phyloP scores from a whole-genome alignment of 2,329 filamentous ascomycete genomes.

The Colletotrichum sp. region DNA sequence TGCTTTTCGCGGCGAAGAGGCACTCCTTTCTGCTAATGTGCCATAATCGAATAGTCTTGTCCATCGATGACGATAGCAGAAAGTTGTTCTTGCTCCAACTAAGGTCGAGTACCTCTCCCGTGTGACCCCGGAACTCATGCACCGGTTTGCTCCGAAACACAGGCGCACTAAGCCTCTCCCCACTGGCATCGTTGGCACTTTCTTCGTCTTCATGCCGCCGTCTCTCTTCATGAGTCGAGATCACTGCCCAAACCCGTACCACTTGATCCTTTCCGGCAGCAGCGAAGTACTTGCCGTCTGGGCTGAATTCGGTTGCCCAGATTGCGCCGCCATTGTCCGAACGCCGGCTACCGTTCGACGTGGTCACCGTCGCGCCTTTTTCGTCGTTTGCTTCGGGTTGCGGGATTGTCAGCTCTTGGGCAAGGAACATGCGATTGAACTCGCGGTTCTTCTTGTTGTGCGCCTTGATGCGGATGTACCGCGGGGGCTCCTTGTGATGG shows the following conservation, averaged over 20 bases:
- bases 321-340: conserved; percentile 64
- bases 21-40: conserved; percentile 86
- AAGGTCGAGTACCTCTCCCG: conserved; percentile 84
- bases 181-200: conserved; percentile 46
- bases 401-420: conserved; percentile 75
- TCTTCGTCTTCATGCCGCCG: conserved; percentile 75
- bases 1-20: conserved; percentile 92
- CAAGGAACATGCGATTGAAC: conserved; percentile 88
- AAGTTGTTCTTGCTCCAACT: conserved; percentile 99
- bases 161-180: conserved; percentile 80
- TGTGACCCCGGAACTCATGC: conserved; percentile 83
- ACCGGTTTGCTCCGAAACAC: conserved; percentile 84
- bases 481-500: conserved; percentile 84
- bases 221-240: conserved; percentile 82
- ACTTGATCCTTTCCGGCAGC: conserved; percentile 90
- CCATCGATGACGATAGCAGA: conserved; percentile 93
- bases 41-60: conserved; percentile 95
- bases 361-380: conserved; percentile 42
- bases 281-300: conserved; percentile 88
- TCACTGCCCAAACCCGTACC: conserved; percentile 87
- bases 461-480: conserved; percentile 85
- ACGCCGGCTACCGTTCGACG: conserved; percentile 29
- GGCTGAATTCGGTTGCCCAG: conserved; percentile 93
- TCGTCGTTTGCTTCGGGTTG: neutral
- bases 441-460: conserved; percentile 82